Base-by-base conservation (phyloP, 2,329 filamentous ascomycete species). In the Pseudofabraea citricarpa region DNA sequence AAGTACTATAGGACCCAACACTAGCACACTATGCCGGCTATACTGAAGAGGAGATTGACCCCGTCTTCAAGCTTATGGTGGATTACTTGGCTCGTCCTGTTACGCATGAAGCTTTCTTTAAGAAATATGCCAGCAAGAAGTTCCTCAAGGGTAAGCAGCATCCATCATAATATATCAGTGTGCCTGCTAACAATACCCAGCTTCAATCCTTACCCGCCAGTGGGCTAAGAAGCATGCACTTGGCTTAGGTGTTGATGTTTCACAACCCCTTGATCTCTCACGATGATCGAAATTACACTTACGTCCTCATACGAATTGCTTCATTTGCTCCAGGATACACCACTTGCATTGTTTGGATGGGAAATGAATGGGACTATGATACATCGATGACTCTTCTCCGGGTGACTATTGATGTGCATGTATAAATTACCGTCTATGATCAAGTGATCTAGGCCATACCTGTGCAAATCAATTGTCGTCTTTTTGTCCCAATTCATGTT, bases 91-190 rank as follows among this genome's bases (percentile, higher is more conserved):
- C 87, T 46, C 83, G 87, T 10, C 93, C 91, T 20, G 87, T 96
- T 42, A 79, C 84, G 33, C 93, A 98, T 61, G 91, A 97, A 64
- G 94, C 93, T 27, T 96, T 98, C 75, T 97, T 96, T 77, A 95
- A 95, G 79, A 98, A 98, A 70, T 98, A 98, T 65, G 93, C 93
- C 44, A 95, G 89, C 79, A 98, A 97, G 76, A 96, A 95, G 71
- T 98, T 97, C 71, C 72, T 97, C 58, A 98, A 98, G 74, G 90
- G 91, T 95, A 81, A 70, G 77, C 57, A 45, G 7, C 21, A 38
- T 15, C 6, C 19, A 18, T n/a, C n/a, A n/a, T n/a, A n/a, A n/a
- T n/a, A n/a, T n/a, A n/a, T n/a, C n/a, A n/a, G n/a, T n/a, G n/a
- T n/a, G n/a, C n/a, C n/a, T n/a, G n/a, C n/a, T n/a, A n/a, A n/a